Percentiles rank a stretch among this genome's conserved stretches.
Evolutionary conservation across 352 stramenopile species (phyloP).

Genomic region (Phytopythium oedochilum): DNA sequence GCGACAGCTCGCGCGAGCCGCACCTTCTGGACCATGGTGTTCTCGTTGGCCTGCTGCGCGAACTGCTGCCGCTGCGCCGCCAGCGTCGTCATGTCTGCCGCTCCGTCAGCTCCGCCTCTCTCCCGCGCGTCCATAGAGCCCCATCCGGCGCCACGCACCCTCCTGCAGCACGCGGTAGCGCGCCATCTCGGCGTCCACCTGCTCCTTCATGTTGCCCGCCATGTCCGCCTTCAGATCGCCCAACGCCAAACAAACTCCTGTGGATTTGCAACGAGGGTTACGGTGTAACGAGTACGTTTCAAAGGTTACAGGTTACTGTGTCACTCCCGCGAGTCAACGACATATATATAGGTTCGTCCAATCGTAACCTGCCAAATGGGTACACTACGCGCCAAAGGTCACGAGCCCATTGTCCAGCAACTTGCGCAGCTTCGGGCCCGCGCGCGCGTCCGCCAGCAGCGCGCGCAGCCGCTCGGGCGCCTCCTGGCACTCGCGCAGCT

Average conservation of each 20-base stretch:
- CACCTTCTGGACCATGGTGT: conserved; percentile 94
- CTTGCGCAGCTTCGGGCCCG: conserved; percentile 49
- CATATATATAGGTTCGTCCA: not conserved
- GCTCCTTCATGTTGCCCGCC: conserved; percentile 36
- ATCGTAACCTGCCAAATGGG: not conserved
- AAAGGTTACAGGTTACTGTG: too few relatives aligned
- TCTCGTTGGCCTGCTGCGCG: conserved; percentile 93
- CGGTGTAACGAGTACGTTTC: too few relatives aligned
- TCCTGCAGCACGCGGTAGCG: conserved; percentile 91
- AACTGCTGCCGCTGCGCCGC: conserved; percentile 87
- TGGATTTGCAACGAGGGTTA: too few relatives aligned
- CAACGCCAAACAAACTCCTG: not conserved
- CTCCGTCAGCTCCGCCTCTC: not conserved
- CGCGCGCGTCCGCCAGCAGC: conserved; percentile 31
- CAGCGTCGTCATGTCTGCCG: conserved; percentile 74
- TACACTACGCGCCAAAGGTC: conserved; percentile 24
- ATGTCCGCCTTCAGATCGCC: not conserved
- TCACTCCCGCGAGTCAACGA: not conserved
- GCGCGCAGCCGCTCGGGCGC: conserved; percentile 32
- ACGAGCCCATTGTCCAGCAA: conserved; percentile 58
- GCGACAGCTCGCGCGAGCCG: too few relatives aligned
- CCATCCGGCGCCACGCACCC: too few relatives aligned
- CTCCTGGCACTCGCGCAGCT: conserved; percentile 36
- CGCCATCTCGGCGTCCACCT: conserved; percentile 87
- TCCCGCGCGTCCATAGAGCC: too few relatives aligned